Conservation (phyloP, 257 asterid species). For the Solanum chmielewskii region DNA sequence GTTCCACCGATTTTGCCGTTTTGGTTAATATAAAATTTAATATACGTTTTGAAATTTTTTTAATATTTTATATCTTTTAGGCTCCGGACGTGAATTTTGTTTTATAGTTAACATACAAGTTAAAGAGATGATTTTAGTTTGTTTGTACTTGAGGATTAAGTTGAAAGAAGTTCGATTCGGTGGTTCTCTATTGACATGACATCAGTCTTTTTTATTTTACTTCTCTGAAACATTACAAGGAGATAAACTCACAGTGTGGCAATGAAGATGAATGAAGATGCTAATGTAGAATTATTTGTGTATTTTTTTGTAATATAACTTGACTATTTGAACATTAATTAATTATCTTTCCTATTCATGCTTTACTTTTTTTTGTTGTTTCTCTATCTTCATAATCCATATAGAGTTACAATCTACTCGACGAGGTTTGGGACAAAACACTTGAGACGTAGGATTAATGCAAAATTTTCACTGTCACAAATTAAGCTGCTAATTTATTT, state of each 20-base stretch:
- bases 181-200: background rate
- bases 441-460: background rate
- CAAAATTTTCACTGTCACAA: background rate
- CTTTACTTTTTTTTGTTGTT: too few species aligned
- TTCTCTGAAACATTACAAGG: background rate
- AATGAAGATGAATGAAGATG: background rate
- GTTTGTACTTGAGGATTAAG: background rate
- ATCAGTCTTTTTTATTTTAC: background rate
- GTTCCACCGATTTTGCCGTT: too few species aligned
- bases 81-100: too few species aligned
- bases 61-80: too few species aligned
- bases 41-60: too few species aligned
- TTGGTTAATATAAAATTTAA: too few species aligned
- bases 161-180: background rate
- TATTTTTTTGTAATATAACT: too few species aligned
- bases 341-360: background rate
- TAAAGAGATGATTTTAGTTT: background rate
- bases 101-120: background rate
- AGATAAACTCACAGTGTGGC: background rate
- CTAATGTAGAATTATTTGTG: background rate
- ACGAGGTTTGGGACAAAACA: background rate
- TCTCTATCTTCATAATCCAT: background rate
- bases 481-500: background rate
- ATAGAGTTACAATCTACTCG: background rate
- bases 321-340: background rate